phyloP scores from a whole-genome alignment of 495 filamentous ascomycete species.

The Trichoderma virens region DNA sequence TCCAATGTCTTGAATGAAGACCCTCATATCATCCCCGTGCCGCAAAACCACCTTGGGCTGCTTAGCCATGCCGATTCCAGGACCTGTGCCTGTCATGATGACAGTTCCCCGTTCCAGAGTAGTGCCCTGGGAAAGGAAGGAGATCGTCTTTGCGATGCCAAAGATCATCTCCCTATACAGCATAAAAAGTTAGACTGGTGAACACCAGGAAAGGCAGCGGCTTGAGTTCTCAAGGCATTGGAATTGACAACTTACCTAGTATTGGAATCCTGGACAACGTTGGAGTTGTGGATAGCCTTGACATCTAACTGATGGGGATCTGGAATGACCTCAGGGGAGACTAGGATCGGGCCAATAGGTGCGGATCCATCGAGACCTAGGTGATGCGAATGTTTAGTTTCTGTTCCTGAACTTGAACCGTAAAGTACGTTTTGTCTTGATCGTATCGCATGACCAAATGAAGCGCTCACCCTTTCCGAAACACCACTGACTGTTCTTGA shows the following conservation, averaged over 20 bases:
- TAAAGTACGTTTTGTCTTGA: too few relatives aligned
- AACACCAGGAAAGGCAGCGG: not conserved
- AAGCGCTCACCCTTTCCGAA: constrained; percentile 32
- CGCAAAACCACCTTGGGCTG: constrained; percentile 24
- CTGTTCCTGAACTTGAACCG: too few relatives aligned
- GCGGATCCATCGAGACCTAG: constrained; percentile 12
- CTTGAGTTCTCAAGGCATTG: too few relatives aligned
- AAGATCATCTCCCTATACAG: constrained; percentile 34
- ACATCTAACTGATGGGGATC: constrained; percentile 27
- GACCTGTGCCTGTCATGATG: constrained; percentile 39
- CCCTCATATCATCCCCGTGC: constrained; percentile 26
- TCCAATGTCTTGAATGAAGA: constrained; percentile 23
- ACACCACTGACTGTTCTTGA: constrained; percentile 31
- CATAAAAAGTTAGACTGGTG: constrained; percentile 5
- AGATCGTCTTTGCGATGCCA: constrained; percentile 23
- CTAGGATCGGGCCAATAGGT: constrained; percentile 30
- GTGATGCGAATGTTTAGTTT: not conserved
- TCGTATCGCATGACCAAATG: not conserved
- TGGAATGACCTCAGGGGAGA: constrained; percentile 25
- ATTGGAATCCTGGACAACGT: constrained; percentile 21
- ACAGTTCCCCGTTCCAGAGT: constrained; percentile 30
- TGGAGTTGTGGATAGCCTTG: constrained; percentile 25
- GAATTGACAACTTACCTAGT: constrained; percentile 13
- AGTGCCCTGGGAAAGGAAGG: constrained; percentile 31
- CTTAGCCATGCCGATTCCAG: constrained; percentile 26